Base-by-base conservation (phyloP, 1,284 basidiomycete species). In the Trametes hirsuta region DNA sequence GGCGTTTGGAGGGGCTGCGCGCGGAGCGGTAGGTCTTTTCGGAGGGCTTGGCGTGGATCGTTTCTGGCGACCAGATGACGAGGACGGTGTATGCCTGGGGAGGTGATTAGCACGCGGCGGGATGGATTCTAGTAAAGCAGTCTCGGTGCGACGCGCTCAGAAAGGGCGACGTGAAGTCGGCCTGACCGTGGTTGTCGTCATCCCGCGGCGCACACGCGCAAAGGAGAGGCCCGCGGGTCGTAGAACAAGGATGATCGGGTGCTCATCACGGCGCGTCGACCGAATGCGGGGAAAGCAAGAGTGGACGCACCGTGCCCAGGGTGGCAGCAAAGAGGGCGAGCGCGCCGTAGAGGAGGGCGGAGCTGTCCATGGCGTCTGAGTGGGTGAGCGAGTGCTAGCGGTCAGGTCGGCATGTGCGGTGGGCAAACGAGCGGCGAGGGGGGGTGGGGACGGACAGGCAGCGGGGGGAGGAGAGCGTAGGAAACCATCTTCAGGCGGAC, bases 231-330 rank as follows among this genome's bases (percentile, higher is more conserved):
- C 86, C 85, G 76, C 69, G 72, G 78, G 86, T 93, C 90, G 79
- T 88, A 91, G 90, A 92, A 93, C 90, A 93, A 93, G 90, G 90
- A 93, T 93, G 90, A 90, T 83, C 74, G 59, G 79, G 81, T 73
- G 73, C 68, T 90, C 90, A 91, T 91, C 90, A 76, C 74, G 34
- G 51, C 57, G 51, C 63, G 50, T 55, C 55, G 52, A 49, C 22
- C 34, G 2, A 22, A 10, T 14, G 40, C 18, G 12, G 22, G 24
- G 24, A 11, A 25, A 34, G 18, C 15, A n/a, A 47, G 54, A 14
- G 25, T 36, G 59, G 51, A 69, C 70, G 64, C 24, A 72, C 71
- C 55, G 66, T 66, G 61, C 68, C 66, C 45, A 71, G 48, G 8
- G 66, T 64, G n/a, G 67, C 63, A 25, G 65, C 66, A 36, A 70